Conservation (phyloP, 2,329 filamentous ascomycete species). For the Trichoderma sp. region DNA sequence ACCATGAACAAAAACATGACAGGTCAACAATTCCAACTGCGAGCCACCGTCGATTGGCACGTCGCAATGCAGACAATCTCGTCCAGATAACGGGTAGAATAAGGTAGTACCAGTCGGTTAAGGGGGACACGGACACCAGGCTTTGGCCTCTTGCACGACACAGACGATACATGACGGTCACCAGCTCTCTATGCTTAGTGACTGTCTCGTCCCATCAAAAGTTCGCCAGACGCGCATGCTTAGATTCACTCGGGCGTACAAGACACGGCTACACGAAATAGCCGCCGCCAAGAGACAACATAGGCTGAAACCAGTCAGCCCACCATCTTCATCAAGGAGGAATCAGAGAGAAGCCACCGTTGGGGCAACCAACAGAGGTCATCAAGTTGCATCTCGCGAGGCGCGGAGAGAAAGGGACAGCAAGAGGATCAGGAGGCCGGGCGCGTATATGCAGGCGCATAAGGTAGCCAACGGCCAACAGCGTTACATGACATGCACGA, state of each 20-base stretch:
- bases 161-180: no score
- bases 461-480: slow-evolving; percentile 3
- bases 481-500: not conserved
- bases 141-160: no score
- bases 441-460: slow-evolving; percentile 13
- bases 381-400: slow-evolving; percentile 7
- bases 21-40: no score
- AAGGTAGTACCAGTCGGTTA: no score
- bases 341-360: not conserved
- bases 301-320: slow-evolving; percentile 3
- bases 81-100: no score
- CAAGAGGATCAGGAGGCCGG: not conserved
- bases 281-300: slow-evolving; percentile 8
- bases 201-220: not conserved
- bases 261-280: not conserved
- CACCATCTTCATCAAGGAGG: not conserved
- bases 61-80: no score
- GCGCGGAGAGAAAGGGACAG: not conserved
- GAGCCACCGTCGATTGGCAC: no score
- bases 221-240: not conserved
- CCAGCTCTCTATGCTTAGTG: not conserved
- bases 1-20: no score
- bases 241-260: not conserved
- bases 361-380: not conserved
- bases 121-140: no score